These are phyloP conservation scores for Aspergillus chevalieri DNA, from an alignment of 2,329 filamentous ascomycete species.

Conservation along the genomic window DNA sequence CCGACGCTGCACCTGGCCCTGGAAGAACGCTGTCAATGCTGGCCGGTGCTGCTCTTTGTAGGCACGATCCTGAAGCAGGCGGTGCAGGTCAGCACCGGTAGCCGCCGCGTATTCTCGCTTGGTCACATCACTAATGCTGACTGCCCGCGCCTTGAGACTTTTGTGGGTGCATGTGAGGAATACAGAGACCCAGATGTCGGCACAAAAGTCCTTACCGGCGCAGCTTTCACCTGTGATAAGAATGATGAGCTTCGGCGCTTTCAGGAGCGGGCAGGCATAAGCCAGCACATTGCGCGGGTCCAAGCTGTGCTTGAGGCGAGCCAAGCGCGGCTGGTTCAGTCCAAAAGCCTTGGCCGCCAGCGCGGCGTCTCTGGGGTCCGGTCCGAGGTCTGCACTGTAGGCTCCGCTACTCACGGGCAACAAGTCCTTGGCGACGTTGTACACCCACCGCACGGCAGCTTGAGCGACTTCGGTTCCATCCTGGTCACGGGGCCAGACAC, in stretches of 20 bases:
- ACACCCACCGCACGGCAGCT: slow-evolving; percentile 50
- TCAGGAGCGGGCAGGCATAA: slow-evolving; percentile 51
- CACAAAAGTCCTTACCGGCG: slow-evolving; percentile 58
- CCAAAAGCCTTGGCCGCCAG: slow-evolving; percentile 55
- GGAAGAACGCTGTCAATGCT: slow-evolving; percentile 49
- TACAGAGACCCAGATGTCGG: slow-evolving; percentile 45
- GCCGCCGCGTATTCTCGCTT: slow-evolving; percentile 52
- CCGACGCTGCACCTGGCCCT: slow-evolving; percentile 37
- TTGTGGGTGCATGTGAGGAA: slow-evolving; percentile 25
- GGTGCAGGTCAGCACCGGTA: slow-evolving; percentile 43
- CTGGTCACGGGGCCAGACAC: slow-evolving; percentile 53
- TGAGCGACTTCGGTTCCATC: slow-evolving; percentile 41
- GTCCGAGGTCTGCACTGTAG: slow-evolving; percentile 59
- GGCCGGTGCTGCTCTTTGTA: slow-evolving; percentile 59
- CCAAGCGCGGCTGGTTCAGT: slow-evolving; percentile 46
- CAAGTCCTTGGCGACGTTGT: slow-evolving; percentile 44
- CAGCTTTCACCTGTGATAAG: slow-evolving; percentile 49
- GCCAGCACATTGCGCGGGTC: slow-evolving; percentile 50
- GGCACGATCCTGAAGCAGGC: slow-evolving; percentile 47
- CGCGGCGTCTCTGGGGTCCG: slow-evolving; percentile 51
- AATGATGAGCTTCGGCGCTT: slow-evolving; percentile 45
- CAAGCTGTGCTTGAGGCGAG: slow-evolving; percentile 43
- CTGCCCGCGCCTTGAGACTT: slow-evolving; percentile 32
- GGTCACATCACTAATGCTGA: slow-evolving; percentile 54
- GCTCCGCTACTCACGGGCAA: slow-evolving; percentile 47